A percentile compares a stretch with the other conserved stretches of the same genome.
These are phyloP conservation scores for Xylariaceae sp. DNA, from an alignment of 2,329 filamentous ascomycete genomes.

Conservation along the genomic window DNA sequence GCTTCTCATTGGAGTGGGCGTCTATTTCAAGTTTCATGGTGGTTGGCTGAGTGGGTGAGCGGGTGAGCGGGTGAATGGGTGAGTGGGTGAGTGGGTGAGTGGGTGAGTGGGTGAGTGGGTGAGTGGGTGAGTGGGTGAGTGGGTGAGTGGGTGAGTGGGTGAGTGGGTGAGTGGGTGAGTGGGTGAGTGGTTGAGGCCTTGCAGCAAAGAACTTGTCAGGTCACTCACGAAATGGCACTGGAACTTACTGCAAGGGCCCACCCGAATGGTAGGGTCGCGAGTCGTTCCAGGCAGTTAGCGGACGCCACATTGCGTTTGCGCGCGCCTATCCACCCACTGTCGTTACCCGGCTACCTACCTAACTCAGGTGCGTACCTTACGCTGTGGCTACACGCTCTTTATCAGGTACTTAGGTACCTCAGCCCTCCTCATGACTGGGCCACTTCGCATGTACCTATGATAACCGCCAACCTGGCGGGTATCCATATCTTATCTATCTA, in stretches of 20 bases:
- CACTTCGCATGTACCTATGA: too few relatives aligned
- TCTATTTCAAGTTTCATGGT: not conserved
- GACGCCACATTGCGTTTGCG: not conserved
- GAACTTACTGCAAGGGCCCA: not conserved
- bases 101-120: too few relatives aligned
- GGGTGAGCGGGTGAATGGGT: not conserved
- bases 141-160: not conserved
- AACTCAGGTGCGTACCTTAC: too few relatives aligned
- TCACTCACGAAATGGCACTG: not conserved
- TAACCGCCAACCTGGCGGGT: too few relatives aligned
- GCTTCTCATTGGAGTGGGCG: constrained; percentile 21
- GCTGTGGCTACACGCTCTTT: too few relatives aligned
- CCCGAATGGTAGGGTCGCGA: not conserved
- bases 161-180: not conserved
- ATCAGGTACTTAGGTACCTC: too few relatives aligned
- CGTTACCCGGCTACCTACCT: not conserved
- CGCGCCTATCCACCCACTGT: not conserved
- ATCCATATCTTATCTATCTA: too few relatives aligned
- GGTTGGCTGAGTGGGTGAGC: not conserved
- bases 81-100: not conserved
- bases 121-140: not conserved
- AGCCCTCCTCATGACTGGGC: too few relatives aligned
- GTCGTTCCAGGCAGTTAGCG: not conserved
- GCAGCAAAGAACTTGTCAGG: too few relatives aligned
- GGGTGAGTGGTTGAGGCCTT: not conserved